Conservation (phyloP, 495 filamentous ascomycete species). For the Xylaria scruposa region DNA sequence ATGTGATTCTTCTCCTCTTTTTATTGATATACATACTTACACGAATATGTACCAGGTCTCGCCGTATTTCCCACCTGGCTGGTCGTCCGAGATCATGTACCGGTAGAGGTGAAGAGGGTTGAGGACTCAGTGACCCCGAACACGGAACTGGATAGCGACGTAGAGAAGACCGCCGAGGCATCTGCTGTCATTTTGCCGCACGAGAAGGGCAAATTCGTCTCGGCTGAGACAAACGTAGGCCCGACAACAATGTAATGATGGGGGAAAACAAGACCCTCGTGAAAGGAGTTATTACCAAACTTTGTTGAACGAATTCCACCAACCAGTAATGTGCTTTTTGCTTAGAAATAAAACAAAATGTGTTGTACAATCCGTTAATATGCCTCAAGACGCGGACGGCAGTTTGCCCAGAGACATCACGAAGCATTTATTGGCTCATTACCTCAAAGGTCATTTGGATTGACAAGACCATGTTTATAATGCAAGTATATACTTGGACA, state of each 20-base stretch:
- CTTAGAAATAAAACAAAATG: too few species aligned
- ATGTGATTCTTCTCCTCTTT: conserved; percentile 4
- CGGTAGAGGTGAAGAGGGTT: conserved; percentile 4
- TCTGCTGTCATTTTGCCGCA: neutral
- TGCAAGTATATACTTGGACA: too few species aligned
- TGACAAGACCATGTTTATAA: too few species aligned
- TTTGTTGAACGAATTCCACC: too few species aligned
- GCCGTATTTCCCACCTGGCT: conserved; percentile 36
- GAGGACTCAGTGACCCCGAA: neutral
- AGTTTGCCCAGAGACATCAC: too few species aligned
- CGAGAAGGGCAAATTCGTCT: conserved; percentile 6
- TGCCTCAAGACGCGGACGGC: too few species aligned
- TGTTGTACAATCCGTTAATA: neutral
- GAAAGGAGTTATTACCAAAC: too few species aligned
- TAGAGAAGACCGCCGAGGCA: conserved; percentile 13
- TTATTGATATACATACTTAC: neutral
- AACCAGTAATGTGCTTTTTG: too few species aligned
- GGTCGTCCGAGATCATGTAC: conserved; percentile 32
- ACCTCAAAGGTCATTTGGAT: too few species aligned
- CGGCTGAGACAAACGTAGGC: neutral
- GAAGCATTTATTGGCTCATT: too few species aligned
- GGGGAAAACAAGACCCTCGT: too few species aligned
- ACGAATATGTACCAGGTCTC: conserved; percentile 24
- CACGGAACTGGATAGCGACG: conserved; percentile 19
- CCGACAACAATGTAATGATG: neutral